Conservation (phyloP, 192 early-diverging fungal species). For the Coemansia sp. region DNA sequence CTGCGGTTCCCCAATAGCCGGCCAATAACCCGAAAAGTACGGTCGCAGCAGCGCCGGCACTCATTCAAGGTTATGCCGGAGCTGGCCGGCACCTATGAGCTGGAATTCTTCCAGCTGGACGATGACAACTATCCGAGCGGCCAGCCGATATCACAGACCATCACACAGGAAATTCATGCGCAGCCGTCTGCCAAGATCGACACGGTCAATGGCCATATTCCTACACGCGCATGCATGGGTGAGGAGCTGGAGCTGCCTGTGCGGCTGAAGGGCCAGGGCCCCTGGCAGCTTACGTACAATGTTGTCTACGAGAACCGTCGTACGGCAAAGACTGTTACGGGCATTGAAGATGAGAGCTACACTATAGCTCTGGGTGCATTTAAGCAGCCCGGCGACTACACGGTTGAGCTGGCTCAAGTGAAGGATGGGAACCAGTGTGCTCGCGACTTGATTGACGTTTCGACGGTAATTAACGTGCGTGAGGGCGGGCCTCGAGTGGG, state of each 20-base stretch:
- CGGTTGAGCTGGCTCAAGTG: slow-evolving; percentile 38
- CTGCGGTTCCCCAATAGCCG: slow-evolving; percentile 25
- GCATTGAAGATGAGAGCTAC: slow-evolving; percentile 21
- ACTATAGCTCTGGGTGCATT: slow-evolving; percentile 26
- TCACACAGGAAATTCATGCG: slow-evolving; percentile 42
- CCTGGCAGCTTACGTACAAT: slow-evolving; percentile 53
- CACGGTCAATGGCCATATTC: slow-evolving; percentile 9
- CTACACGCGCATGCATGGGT: slow-evolving; percentile 22
- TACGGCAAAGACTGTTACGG: slow-evolving; percentile 11
- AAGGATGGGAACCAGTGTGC: slow-evolving; percentile 44
- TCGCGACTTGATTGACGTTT: slow-evolving; percentile 27
- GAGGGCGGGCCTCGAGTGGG: slow-evolving; percentile 30
- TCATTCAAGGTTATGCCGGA: slow-evolving; percentile 35
- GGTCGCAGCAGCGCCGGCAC: slow-evolving; percentile 33
- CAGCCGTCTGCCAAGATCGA: slow-evolving; percentile 44
- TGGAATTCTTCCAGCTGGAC: slow-evolving; percentile 47
- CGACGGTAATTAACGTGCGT: slow-evolving; percentile 31
- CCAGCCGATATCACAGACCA: slow-evolving; percentile 13
- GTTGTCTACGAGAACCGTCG: slow-evolving; percentile 28
- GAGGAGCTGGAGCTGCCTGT: slow-evolving; percentile 45
- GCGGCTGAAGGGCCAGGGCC: slow-evolving; percentile 53
- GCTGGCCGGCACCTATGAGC: slow-evolving; percentile 40
- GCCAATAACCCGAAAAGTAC: slow-evolving; percentile 25
- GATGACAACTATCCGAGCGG: slow-evolving; percentile 52
- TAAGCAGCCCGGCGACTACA: slow-evolving; percentile 27